These are phyloP conservation scores for Pseudohalonectria lignicola DNA, from an alignment of 2,329 filamentous ascomycete genomes.

Conservation along the genomic window DNA sequence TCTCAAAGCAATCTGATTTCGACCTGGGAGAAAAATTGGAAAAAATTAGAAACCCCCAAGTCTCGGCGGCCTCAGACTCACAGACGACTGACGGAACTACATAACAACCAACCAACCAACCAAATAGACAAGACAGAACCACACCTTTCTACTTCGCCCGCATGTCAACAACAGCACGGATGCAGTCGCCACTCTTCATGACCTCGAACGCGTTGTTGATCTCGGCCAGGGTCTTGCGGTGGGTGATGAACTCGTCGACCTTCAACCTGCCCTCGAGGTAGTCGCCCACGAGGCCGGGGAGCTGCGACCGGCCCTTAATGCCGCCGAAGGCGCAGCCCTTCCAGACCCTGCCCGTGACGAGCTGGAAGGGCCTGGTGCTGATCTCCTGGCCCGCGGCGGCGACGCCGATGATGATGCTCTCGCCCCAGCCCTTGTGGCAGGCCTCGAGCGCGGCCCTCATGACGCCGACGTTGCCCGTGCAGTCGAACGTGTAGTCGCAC, in stretches of 20 bases:
- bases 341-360: conserved; percentile 96
- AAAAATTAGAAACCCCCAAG: too few species aligned
- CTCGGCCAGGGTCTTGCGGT: conserved; percentile 69
- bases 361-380: conserved; percentile 83
- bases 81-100: too few species aligned
- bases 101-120: too few species aligned
- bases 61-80: too few species aligned
- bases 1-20: too few species aligned
- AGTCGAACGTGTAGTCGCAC: conserved; percentile 98
- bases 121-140: too few species aligned
- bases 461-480: conserved; percentile 91
- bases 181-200: conserved; percentile 96
- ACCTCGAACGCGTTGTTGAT: conserved; percentile 83
- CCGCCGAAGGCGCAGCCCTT: conserved; percentile 96
- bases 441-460: conserved; percentile 95
- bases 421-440: conserved; percentile 98
- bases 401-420: conserved; percentile 96
- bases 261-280: conserved; percentile 86
- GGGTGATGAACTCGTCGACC: conserved; percentile 99
- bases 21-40: too few species aligned
- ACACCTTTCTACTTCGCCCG: conserved; percentile 19
- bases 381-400: conserved; percentile 96
- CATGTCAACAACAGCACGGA: conserved; percentile 80
- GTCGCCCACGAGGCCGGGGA: conserved; percentile 76
- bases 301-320: conserved; percentile 92